Base-by-base conservation (phyloP, 805 yeast genomes). In the Maudiozyma saulgeensis region DNA sequence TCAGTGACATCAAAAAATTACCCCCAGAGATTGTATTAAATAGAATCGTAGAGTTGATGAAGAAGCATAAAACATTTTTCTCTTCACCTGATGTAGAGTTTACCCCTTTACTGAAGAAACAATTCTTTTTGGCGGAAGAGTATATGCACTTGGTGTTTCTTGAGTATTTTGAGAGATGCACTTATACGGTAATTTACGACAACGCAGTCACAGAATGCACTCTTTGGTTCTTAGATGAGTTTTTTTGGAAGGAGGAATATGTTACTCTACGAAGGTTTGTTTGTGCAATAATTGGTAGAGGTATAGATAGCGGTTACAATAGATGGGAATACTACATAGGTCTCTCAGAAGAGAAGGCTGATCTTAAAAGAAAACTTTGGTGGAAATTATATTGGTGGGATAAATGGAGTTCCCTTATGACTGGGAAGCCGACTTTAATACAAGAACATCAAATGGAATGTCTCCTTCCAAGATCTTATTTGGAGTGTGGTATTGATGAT, bases 311-410 rank as follows among this genome's bases (percentile, higher is more conserved):
- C 6, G 47, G 50, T 7, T 41, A 53, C 6, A 49, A 49, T 41
- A 38, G 60, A 31, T 56, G 60, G 60, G 57, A 56, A 28, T 55
- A 49, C 39, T 51, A 56, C n/a, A 35, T 52, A 9, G 43, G 40
- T 6, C 12, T 47, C 9, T 39, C 41, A 5, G 57, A 55, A 44
- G n/a, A 12, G 2, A 19, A 31, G 12, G 58, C 59, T 1, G 53
- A 56, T 18, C 25, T 44, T 21, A 43, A 45, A 8, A 46, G 60
- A 16, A 39, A 39, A 32, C 12, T 52, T 4, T 56, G 57, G 57
- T 56, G 59, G 60, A 49, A 46, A 12, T 43, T 50, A 25, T 49
- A 48, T 19, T 53, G 57, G 58, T 54, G 57, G 57, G 58, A 54
- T 47, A 49, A 48, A 25, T 56, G 57, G 59, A 44, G 41, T 42